Conservation (phyloP, 2,329 filamentous ascomycete genomes). For the Microdochium trichocladiopsis region DNA sequence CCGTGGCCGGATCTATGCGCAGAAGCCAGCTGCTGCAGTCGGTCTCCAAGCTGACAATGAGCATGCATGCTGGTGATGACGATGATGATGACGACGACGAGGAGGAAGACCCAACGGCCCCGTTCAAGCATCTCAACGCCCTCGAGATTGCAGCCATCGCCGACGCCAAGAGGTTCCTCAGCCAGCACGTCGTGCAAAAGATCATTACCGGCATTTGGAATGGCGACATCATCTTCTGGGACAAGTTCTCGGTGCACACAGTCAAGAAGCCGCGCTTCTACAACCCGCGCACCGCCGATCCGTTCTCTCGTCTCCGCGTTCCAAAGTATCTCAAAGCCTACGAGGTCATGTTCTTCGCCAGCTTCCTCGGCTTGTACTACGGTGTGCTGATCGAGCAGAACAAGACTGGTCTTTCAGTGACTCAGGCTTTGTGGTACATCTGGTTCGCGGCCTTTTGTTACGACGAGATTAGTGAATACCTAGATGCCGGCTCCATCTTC, state of each 20-base stretch:
- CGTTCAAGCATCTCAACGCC: slow-evolving; percentile 75
- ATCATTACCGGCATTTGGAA: slow-evolving; percentile 67
- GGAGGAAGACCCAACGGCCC: slow-evolving; percentile 54
- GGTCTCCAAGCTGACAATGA: slow-evolving; percentile 48
- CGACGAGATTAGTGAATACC: slow-evolving; percentile 78
- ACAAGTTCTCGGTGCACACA: slow-evolving; percentile 54
- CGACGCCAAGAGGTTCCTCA: slow-evolving; percentile 65
- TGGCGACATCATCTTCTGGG: slow-evolving; percentile 71
- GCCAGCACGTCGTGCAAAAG: slow-evolving; percentile 62
- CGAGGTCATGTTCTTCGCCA: slow-evolving; percentile 63
- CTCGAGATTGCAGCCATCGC: slow-evolving; percentile 68
- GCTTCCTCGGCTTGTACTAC: slow-evolving; percentile 74
- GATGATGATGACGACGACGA: slow-evolving; percentile 37
- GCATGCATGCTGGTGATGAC: slow-evolving; percentile 28
- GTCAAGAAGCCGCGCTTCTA: slow-evolving; percentile 62
- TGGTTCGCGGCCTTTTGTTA: slow-evolving; percentile 87
- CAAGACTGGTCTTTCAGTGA: slow-evolving; percentile 47
- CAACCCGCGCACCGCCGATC: slow-evolving; percentile 50
- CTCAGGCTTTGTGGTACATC: slow-evolving; percentile 70
- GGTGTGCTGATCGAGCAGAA: slow-evolving; percentile 73
- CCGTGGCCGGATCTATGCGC: slow-evolving; percentile 31
- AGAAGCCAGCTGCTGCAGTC: slow-evolving; percentile 44
- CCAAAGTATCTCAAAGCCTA: slow-evolving; percentile 67
- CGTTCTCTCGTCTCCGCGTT: slow-evolving; percentile 63
- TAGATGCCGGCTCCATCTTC: slow-evolving; percentile 80